Evolutionary conservation across 805 yeast genomes (phyloP).

Genomic region (Danielia reshetovae): DNA sequence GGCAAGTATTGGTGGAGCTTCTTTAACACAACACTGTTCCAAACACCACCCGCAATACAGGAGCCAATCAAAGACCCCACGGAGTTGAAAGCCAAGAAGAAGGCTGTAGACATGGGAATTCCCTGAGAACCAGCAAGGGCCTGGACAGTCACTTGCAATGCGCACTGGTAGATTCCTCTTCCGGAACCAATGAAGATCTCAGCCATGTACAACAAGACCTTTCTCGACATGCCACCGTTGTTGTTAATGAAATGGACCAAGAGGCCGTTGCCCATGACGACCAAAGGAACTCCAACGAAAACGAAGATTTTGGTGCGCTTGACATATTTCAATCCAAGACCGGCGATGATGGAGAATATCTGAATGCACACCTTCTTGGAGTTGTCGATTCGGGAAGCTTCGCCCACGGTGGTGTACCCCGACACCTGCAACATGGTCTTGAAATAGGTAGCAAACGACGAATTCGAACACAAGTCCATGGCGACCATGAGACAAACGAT

Average conservation of each 20-base stretch:
- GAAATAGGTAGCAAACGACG: conserved; percentile 21
- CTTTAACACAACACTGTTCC: conserved; percentile 19
- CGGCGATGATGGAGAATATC: conserved; percentile 21
- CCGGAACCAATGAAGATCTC: conserved; percentile 25
- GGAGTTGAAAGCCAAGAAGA: conserved; percentile 22
- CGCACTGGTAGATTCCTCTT: conserved; percentile 20
- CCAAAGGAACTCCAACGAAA: conserved; percentile 7
- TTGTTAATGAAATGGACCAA: conserved; percentile 20
- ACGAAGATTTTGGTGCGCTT: conserved; percentile 22
- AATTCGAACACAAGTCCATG: conserved; percentile 20
- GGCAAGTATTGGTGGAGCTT: conserved; percentile 20
- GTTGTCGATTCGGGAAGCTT: conserved; percentile 25
- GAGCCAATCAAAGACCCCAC: conserved; percentile 25
- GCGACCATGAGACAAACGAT: conserved; percentile 17
- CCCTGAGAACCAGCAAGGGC: conserved; percentile 23
- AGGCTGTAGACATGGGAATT: conserved; percentile 27
- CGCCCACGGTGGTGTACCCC: conserved; percentile 15
- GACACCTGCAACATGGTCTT: conserved; percentile 21
- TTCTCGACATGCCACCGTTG: conserved; percentile 12
- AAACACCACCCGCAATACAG: conserved; percentile 7
- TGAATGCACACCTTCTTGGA: conserved; percentile 25
- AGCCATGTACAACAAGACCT: conserved; percentile 13
- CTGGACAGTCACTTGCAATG: conserved; percentile 23
- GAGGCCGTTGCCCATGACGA: conserved; percentile 22
- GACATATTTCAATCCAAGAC: conserved; percentile 25